Conservation (phyloP, 345 rosid genomes). For the Chamaenerion angustifolium region DNA sequence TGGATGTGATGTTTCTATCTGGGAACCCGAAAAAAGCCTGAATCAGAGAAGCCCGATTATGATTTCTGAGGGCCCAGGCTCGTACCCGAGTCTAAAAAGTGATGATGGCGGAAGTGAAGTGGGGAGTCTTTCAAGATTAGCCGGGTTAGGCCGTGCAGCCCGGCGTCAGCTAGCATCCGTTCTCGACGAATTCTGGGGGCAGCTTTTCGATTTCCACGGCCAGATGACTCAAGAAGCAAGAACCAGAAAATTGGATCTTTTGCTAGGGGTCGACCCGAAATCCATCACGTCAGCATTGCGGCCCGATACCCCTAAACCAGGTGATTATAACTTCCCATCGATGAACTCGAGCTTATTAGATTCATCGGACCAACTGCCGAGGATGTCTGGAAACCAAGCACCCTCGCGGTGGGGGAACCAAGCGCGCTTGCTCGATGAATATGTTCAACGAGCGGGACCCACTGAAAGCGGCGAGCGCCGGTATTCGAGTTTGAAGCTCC, state of each 20-base stretch:
- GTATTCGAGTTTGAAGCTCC: conserved; percentile 56
- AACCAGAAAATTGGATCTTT: conserved; percentile 40
- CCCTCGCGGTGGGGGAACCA: conserved; percentile 6
- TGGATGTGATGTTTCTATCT: conserved; percentile 40
- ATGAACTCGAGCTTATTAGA: conserved; percentile 35
- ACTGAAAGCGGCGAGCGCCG: conserved; percentile 52
- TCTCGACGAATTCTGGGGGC: conserved; percentile 96
- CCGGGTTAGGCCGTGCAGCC: conserved; percentile 93
- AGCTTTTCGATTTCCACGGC: conserved; percentile 71
- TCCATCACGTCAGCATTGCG: conserved; percentile 22
- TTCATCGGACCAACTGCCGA: conserved; percentile 44
- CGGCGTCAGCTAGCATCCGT: conserved; percentile 59
- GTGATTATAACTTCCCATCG: conserved; percentile 1
- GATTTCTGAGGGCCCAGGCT: conserved; percentile 61
- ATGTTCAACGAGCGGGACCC: conserved; percentile 36
- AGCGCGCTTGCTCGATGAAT: conserved; percentile 39
- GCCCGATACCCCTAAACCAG: conserved; percentile 28
- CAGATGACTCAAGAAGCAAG: conserved; percentile 54
- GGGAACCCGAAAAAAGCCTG: conserved; percentile 58
- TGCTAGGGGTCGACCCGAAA: conserved; percentile 42
- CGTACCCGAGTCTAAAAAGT: conserved; percentile 64
- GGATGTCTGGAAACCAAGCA: conserved; percentile 16
- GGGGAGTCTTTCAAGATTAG: conserved; percentile 89
- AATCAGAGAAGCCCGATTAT: conserved; percentile 33
- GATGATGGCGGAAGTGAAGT: conserved; percentile 76